Evolutionary conservation across 139 green algal species (phyloP).

Genomic region (Gonium pectorale): DNA sequence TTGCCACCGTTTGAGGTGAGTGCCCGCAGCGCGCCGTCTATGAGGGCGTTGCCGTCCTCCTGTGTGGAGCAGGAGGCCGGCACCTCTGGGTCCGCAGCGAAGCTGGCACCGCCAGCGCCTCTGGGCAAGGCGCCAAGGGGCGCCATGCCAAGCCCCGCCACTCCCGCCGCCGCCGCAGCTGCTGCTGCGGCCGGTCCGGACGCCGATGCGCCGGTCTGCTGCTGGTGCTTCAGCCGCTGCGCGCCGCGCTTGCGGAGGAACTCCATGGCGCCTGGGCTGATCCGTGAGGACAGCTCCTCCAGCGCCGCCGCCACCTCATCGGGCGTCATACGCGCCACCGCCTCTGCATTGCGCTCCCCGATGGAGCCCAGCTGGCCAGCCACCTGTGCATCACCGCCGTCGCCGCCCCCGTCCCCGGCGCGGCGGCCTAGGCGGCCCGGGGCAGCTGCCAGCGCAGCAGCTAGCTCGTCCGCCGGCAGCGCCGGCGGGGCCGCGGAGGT

Average conservation of each 20-base stretch:
- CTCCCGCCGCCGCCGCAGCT: neutral
- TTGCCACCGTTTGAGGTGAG: neutral
- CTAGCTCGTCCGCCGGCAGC: too few species aligned
- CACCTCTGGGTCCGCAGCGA: too few species aligned
- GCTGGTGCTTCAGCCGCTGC: slow-evolving; percentile 1
- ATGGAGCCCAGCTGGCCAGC: slow-evolving; percentile 46
- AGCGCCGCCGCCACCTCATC: slow-evolving; percentile 46
- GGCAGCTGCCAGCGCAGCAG: neutral
- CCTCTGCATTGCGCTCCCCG: slow-evolving; percentile 11
- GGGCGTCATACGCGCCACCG: slow-evolving; percentile 34
- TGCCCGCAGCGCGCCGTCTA: slow-evolving; percentile 26
- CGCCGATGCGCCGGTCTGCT: neutral
- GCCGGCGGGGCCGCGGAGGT: too few species aligned
- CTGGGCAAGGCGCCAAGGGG: too few species aligned
- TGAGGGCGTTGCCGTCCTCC: slow-evolving; percentile 22
- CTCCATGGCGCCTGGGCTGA: slow-evolving; percentile 36
- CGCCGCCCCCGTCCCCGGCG: neutral
- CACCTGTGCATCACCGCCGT: too few species aligned
- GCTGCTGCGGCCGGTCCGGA: neutral
- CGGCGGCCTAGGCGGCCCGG: neutral
- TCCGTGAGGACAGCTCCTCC: slow-evolving; percentile 35
- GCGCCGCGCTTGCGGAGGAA: slow-evolving; percentile 44
- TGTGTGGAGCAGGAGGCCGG: neutral
- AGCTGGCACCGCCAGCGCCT: too few species aligned
- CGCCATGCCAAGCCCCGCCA: neutral